Conservation (phyloP, 2,329 filamentous ascomycete genomes). For the Pestalotiopsis sp. region DNA sequence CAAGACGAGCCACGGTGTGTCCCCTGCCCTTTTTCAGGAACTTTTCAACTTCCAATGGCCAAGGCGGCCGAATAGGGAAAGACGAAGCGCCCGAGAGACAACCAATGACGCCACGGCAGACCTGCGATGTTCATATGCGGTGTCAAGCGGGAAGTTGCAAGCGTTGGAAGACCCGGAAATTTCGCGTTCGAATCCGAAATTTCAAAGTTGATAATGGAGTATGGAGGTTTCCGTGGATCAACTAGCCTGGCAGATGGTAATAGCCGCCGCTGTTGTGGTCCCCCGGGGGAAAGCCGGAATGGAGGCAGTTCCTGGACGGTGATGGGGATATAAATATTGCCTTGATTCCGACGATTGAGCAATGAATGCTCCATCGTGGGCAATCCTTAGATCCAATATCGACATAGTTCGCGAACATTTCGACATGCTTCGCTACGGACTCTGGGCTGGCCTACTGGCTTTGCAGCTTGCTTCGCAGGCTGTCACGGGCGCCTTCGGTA, state of each 20-base stretch:
- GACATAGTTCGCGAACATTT: background rate
- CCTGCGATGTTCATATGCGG: background rate
- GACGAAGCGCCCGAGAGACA: background rate
- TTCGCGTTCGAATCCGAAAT: background rate
- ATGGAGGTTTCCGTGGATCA: background rate
- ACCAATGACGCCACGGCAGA: background rate
- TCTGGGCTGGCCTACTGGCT: background rate
- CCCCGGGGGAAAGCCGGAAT: background rate
- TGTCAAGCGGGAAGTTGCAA: background rate
- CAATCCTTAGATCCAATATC: background rate
- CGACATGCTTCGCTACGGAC: background rate
- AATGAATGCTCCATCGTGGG: background rate
- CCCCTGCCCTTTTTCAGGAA: background rate
- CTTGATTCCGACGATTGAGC: background rate
- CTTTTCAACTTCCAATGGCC: background rate
- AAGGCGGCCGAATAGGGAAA: background rate
- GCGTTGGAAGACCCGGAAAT: background rate
- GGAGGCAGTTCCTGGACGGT: background rate
- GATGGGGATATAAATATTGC: background rate
- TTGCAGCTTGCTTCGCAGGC: background rate
- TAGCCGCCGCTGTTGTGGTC: background rate
- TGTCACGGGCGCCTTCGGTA: background rate
- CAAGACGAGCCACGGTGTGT: background rate
- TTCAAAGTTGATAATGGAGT: background rate
- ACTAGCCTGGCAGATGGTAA: background rate